Base-by-base conservation (phyloP, 1,284 basidiomycete genomes). In the Amylostereum areolatum region DNA sequence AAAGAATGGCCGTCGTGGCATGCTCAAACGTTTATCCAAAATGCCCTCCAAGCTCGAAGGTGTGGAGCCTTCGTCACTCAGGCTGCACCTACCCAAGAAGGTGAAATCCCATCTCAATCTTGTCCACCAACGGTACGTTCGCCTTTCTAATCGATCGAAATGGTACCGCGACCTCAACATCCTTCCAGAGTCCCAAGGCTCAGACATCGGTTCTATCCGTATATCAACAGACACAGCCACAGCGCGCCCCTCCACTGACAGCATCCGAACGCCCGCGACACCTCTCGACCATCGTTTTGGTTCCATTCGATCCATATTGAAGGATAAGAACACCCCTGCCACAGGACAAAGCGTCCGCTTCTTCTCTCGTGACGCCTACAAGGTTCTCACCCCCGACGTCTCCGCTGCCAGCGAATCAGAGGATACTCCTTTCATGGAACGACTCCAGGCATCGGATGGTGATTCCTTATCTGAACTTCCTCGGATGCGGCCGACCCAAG, bases 321-420 rank as follows among this genome's bases (percentile, higher is more conserved):
- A 82, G 34, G 80, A 83, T 52, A 75, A 73, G 6, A 81, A 81
- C 46, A 85, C 85, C 0, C 85, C 85, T n/a, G 81, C 78, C 3
- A 83, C 83, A 4, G 83, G 83, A 7, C 81, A 82, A 60, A 86
- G 78, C 57, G 85, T 86, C 25, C 81, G 83, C 6, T 87, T 86
- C 67, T 85, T 84, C 63, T 77, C 81, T n/a, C 72, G 79, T 27
- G 78, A 85, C 51, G 80, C 78, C 8, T 81, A 76, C 63, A 80
- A 75, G 54, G 69, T 78, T 18, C 77, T 83, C 55, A 84, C 74
- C 46, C 81, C 83, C 9, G 79, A 86, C 41, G 66, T 72, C 25
- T 83, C 82, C n/a, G 62, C 68, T 35, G 72, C 73, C 25, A 66
- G 65, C 42, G 75, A 78, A 50, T 57, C 58, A 11, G 62, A 62